Evolutionary conservation across 257 asterid species (phyloP).

Genomic region (Solanum medicagineum): DNA sequence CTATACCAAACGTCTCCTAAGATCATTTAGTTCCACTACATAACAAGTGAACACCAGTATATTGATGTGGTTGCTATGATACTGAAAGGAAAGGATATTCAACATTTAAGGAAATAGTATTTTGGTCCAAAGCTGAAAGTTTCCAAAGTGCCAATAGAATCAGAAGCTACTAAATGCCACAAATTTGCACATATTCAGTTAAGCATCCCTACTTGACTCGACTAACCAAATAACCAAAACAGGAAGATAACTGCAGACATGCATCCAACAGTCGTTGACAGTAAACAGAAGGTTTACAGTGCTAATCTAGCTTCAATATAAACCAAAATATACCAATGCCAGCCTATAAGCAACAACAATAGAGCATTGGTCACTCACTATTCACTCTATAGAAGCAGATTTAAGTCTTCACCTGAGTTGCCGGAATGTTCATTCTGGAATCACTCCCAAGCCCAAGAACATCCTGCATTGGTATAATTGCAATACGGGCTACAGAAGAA

Average conservation of each 20-base stretch:
- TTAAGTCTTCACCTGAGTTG: constrained; percentile 57
- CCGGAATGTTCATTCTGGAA: constrained; percentile 91
- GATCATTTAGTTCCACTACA: background rate
- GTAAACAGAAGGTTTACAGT: background rate
- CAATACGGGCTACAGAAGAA: constrained; percentile 76
- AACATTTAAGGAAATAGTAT: background rate
- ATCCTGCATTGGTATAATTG: constrained; percentile 96
- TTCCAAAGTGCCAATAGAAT: background rate
- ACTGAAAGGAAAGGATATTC: background rate
- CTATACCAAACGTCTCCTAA: background rate
- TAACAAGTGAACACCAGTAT: background rate
- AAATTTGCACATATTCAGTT: background rate
- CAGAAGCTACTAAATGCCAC: background rate
- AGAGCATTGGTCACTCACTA: background rate
- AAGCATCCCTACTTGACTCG: background rate
- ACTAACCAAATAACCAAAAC: background rate
- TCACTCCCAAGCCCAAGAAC: constrained; percentile 75
- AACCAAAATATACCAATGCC: background rate
- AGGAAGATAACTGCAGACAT: background rate
- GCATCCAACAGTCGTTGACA: background rate
- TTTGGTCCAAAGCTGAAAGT: background rate
- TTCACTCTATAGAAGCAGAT: background rate
- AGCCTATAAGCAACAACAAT: background rate
- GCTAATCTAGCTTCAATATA: background rate
- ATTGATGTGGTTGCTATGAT: background rate